A percentile compares a stretch with the other conserved stretches of the same genome.
Conservation (phyloP, 768 basidiomycete species). For the Melanogaster broomeanus region DNA sequence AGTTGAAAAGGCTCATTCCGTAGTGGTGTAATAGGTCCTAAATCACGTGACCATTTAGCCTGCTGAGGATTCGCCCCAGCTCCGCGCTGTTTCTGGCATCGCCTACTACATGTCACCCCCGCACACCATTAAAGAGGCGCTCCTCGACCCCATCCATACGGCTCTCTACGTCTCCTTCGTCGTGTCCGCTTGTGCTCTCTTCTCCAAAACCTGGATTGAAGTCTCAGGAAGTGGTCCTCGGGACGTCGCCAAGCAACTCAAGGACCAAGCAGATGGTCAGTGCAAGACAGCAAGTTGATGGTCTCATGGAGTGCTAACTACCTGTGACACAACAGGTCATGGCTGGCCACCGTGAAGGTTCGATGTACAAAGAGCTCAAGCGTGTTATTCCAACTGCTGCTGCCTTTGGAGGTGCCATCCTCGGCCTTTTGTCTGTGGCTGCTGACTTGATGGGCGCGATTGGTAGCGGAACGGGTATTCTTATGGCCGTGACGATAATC, state of each 20-base stretch:
- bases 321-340: constrained; percentile 50
- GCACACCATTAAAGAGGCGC: constrained; percentile 84
- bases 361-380: constrained; percentile 99
- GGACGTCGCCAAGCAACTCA: constrained; percentile 96
- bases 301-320: constrained; percentile 3
- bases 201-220: constrained; percentile 99
- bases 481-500: constrained; percentile 98
- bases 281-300: not conserved
- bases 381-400: constrained; percentile 97
- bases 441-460: constrained; percentile 97
- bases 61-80: constrained; percentile 90
- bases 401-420: constrained; percentile 95
- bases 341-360: constrained; percentile 92
- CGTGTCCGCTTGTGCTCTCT: constrained; percentile 91
- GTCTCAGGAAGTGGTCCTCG: constrained; percentile 95
- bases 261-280: constrained; percentile 97
- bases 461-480: constrained; percentile 92
- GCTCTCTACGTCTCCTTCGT: constrained; percentile 90
- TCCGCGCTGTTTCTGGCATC: constrained; percentile 86
- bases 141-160: constrained; percentile 94
- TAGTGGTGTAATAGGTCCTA: not conserved
- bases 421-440: constrained; percentile 85
- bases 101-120: constrained; percentile 99
- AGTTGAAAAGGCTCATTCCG: constrained; percentile 17
- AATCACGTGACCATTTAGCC: constrained; percentile 54